Base-by-base conservation (phyloP, 2,329 filamentous ascomycete genomes). In the Monilinia laxa region DNA sequence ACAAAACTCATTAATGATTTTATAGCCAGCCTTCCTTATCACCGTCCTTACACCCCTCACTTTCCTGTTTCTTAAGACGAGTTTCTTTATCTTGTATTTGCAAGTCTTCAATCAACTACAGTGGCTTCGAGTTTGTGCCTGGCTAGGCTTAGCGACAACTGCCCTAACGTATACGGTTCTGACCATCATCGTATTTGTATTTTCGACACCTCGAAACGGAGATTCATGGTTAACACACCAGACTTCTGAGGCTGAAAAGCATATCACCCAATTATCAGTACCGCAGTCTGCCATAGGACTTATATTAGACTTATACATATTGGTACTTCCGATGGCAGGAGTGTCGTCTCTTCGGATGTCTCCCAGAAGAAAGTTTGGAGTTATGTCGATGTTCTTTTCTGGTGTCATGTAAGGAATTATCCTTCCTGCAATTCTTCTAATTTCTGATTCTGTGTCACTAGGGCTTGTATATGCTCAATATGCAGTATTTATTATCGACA, bases 291-390 rank as follows among this genome's bases (percentile, higher is more conserved):
- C n/a, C 9, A 28, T 58, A 25, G 56, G 56, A 40, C 56, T 45
- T 45, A 45, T 58, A 40, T 11, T 58, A 40, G 56, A 58, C n/a
- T 7, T 45, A 25, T 58, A 58, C 56, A 58, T 58, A 58, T 47
- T 58, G 23, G 38, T 58, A 23, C 38, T 58, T 40, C 38, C 38
- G 4, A 42, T 45, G n/a, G 31, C n/a, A 23, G n/a, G n/a, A 10
- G n/a, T 58, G 3, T 58, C 38, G 7, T 23, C 31, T 7, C 23
- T 45, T 58, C 20, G 38, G 12, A 58, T 58, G 38, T 42, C 56
- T 16, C n/a, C 14, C 3, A 45, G 40, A 58, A 58, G 56, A 45
- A 58, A 58, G 23, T 40, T 58, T 47, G 23, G 56, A 4, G n/a
- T 58, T 28, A 58, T 45, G 31, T 58, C 40, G 12, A 58, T 58